Evolutionary conservation across 805 yeast species (phyloP), one percentile per base, ranked within the genome.

Genomic region (Pichia rugopelliculosa): DNA sequence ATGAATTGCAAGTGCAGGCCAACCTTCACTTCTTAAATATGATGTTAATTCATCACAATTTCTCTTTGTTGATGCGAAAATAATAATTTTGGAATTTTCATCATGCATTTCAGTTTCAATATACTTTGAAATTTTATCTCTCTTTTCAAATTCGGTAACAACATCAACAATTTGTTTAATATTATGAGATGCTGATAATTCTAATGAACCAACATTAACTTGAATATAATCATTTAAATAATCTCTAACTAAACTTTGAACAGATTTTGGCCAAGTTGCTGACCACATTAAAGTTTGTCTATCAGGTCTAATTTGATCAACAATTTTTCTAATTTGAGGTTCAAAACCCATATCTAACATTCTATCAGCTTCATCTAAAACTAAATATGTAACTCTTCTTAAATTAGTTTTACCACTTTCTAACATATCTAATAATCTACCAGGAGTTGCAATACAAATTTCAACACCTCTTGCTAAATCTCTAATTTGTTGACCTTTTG

Each of bases 341-440:
- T 93, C 99, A 70, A 93, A 93, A 69, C 99, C 99, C 99, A 93
- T 93, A 76, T 93, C 99, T 73, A 93, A 81, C 99, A 93, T 93
- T 78, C 99, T 87, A 73, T 93, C 99, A 63, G 99, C 99, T 80
- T 93, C 99, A 71, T 93, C 99, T 62, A 93, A 78, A 53, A 93
- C 98, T 67, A 93, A 78, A 72, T 93, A 93, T 46, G 98, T 93
- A 54, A 93, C 96, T 75, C 98, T 87, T 68, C 87, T 83, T 63
- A 93, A 77, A 73, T 91, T 93, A 51, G 98, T 93, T 75, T 86
- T 90, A 61, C 93, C 91, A 54, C 84, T 75, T 73, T 93, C 98
- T 62, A 93, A 79, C 96, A 93, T 87, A 72, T 93, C 99, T 60
- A 93, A 87, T 70, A 93, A 79, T 79, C 99, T 87, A 75, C 99